Conservation (phyloP, 495 filamentous ascomycete species). For the Xylaria acuta region DNA sequence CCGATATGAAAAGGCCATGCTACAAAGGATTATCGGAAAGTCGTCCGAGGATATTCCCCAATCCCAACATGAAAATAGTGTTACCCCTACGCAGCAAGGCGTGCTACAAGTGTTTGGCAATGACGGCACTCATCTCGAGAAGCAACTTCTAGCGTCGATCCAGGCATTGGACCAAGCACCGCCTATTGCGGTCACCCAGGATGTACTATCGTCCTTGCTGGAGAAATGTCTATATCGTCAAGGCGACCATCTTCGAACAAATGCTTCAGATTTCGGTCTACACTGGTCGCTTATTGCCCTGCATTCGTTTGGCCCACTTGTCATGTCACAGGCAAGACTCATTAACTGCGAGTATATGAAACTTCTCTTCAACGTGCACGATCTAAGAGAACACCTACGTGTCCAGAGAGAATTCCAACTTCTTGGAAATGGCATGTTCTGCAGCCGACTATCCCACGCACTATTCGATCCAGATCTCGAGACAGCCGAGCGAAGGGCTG, state of each 20-base stretch:
- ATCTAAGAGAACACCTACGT: constrained; percentile 74
- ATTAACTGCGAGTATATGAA: constrained; percentile 80
- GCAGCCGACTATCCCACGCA: constrained; percentile 76
- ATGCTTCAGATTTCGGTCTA: constrained; percentile 61
- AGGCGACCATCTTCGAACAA: not conserved
- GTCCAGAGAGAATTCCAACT: constrained; percentile 83
- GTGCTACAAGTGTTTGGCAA: constrained; percentile 56
- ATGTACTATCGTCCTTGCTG: constrained; percentile 43
- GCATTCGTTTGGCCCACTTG: constrained; percentile 76
- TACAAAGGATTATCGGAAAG: constrained; percentile 30
- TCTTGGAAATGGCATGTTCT: constrained; percentile 83
- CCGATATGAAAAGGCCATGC: constrained; percentile 65
- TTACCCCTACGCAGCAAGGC: not conserved
- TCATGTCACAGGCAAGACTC: constrained; percentile 74
- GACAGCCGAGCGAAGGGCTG: constrained; percentile 73
- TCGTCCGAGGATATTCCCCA: not conserved
- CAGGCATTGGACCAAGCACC: constrained; percentile 47
- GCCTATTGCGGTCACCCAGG: constrained; percentile 29
- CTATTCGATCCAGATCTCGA: constrained; percentile 87
- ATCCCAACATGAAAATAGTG: not conserved
- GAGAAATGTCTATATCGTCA: constrained; percentile 33
- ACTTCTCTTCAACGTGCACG: constrained; percentile 77
- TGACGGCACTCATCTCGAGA: constrained; percentile 55
- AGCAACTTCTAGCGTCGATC: constrained; percentile 58
- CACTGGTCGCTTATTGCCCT: constrained; percentile 73